Conservation (phyloP, 805 yeast species). For the Cyberlindnera meyerae region DNA sequence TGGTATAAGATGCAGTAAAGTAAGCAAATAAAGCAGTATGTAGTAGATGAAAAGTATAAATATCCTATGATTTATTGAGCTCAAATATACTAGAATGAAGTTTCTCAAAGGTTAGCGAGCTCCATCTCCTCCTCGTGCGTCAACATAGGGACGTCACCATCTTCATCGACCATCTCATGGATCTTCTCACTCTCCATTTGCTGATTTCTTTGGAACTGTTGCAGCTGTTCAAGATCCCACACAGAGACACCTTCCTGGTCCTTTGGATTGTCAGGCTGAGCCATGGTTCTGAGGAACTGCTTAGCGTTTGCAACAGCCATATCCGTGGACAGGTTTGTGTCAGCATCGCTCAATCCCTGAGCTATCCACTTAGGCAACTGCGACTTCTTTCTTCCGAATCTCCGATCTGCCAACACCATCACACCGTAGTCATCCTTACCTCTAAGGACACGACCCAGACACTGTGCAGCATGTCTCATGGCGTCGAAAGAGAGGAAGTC, state of each 20-base stretch:
- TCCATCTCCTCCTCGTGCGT: constrained; percentile 26
- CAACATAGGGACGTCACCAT: constrained; percentile 26
- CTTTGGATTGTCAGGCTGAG: constrained; percentile 85
- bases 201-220: constrained; percentile 53
- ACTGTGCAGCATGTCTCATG: constrained; percentile 99
- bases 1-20: too few relatives aligned
- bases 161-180: constrained; percentile 19
- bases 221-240: constrained; percentile 75
- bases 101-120: constrained; percentile 18
- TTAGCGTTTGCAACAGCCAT: constrained; percentile 96
- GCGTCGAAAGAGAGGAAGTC: constrained; percentile 97
- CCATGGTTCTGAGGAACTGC: constrained; percentile 85
- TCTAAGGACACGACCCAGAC: constrained; percentile 92
- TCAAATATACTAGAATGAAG: too few relatives aligned
- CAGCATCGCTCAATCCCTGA: constrained; percentile 89
- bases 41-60: too few relatives aligned
- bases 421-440: constrained; percentile 99
- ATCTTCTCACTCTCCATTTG: constrained; percentile 15
- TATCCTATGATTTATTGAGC: too few relatives aligned
- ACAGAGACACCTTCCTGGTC: constrained; percentile 94
- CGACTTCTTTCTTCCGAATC: constrained; percentile 79
- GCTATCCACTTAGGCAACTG: constrained; percentile 98
- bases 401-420: constrained; percentile 94
- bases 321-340: constrained; percentile 87
- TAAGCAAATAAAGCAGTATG: too few relatives aligned